Evolutionary conservation across 225 moss, liverwort and hornwort genomes (phyloP), one percentile per base, ranked within the genome.

Genomic region (Bryoerythrophyllum caledonicum): DNA sequence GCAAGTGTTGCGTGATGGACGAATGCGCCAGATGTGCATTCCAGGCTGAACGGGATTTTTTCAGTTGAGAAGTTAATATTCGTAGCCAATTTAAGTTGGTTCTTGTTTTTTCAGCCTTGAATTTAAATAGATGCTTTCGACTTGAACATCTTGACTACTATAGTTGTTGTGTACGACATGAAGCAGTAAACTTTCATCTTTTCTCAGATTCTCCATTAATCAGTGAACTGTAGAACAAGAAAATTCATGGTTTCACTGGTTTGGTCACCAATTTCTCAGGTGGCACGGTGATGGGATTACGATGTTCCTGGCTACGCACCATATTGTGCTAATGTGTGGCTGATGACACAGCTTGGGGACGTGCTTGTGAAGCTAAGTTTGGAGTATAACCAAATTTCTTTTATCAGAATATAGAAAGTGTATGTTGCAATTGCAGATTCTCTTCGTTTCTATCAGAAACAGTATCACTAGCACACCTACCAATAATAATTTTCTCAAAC

Each of bases 1-100:
- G 65, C 70, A 23, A 77, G 60, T 65, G 55, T 52, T 71, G 75
- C 61, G 10, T 19, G 27, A 64, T 43, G 35, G 69, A 69, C n/a
- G n/a, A n/a, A n/a, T n/a, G n/a, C n/a, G 7, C 35, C 8, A 58
- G 49, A 53, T 59, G 41, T 41, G 23, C n/a, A 49, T 53, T 63
- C 56, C 48, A n/a, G n/a, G n/a, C 9, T 48, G 21, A 63, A 69
- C 56, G 70, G 34, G 67, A 26, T 57, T 56, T 28, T 46, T 51
- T 64, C 12, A 54, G 52, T 73, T 27, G 27, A 17, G 60, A 23
- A 12, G 23, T 27, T 52, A 74, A 32, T 32, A 32, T 13, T 23
- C 10, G 14, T 32, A 32, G 72, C 32, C 43, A 10, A 34, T 61
- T 24, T 19, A 41, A 70, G 49, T 23, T 48, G 30, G 30, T 72